These are phyloP conservation scores for Hypoxylon rubiginosum DNA, from an alignment of 2,329 filamentous ascomycete genomes.

Conservation along the genomic window DNA sequence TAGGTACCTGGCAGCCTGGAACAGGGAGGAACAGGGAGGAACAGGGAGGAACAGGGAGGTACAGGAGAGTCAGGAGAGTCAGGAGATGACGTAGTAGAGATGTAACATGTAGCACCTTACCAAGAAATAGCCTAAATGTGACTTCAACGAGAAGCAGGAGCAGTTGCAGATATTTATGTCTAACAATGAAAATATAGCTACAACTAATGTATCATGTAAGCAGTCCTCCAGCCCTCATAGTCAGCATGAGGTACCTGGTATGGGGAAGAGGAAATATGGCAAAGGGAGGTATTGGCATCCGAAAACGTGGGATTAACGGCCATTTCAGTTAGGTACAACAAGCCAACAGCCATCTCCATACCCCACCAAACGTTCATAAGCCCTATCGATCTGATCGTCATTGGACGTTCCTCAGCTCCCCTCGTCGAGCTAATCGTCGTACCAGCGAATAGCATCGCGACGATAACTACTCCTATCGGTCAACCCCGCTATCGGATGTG, in stretches of 20 bases:
- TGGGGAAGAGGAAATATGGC: neutral
- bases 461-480: conserved; percentile 1
- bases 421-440: conserved; percentile 1
- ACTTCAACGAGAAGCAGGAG: conserved; percentile 14
- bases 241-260: neutral
- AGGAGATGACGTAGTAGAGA: conserved; percentile 28
- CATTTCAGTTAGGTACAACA: too few relatives aligned
- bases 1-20: conserved; percentile 9
- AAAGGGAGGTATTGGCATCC: conserved; percentile 2
- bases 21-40: too few relatives aligned
- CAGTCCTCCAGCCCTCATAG: too few relatives aligned
- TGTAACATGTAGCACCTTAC: conserved; percentile 32
- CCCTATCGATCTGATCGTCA: conserved; percentile 21
- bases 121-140: conserved; percentile 39
- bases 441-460: conserved; percentile 10
- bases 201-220: neutral
- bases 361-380: conserved; percentile 15
- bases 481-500: conserved; percentile 17
- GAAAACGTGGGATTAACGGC: conserved; percentile 16
- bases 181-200: neutral
- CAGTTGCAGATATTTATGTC: conserved; percentile 30
- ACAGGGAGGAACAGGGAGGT: too few relatives aligned
- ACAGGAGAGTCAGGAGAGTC: too few relatives aligned
- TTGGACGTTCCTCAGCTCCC: conserved; percentile 2
- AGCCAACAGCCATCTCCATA: conserved; percentile 10